Evolutionary conservation across 305 asterid genomes (phyloP), one percentile per base, ranked within the genome.

Genomic region (Andrographis paniculata): DNA sequence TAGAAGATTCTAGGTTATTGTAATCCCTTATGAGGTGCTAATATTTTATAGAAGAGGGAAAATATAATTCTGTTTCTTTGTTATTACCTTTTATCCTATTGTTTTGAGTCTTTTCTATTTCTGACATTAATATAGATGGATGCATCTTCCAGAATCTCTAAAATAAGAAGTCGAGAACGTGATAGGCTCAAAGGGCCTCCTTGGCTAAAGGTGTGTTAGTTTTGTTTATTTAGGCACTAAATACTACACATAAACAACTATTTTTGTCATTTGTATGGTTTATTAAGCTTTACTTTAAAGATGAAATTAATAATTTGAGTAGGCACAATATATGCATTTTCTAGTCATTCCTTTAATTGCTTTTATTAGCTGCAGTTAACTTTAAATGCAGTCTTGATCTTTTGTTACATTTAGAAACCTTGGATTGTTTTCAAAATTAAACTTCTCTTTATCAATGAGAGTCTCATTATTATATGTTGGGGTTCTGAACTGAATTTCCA

Each of bases 121-220:
- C 62, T 71, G 41, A 46, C 76, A 87, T 67, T 93, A 80, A 74
- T 81, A 71, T 75, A 91, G 99, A 91, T 91, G 96, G 99, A 91
- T 70, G 66, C 95, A 19, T 86, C 99, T 55, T 86, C 96, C 54
- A 76, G 89, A 65, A 77, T 91, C 63, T 86, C 96, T 17, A 83
- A 80, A 66, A 79, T 86, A 68, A 81, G 96, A 69, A 91, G 81
- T 61, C 94, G 69, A 60, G 96, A 91, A 56, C 95, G 94, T 18
- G 96, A 83, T 76, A 80, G 96, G 49, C 87, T 91, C 50, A 81
- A 89, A 20, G 99, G 99, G 19, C 82, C 94, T 56, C 95, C 99
- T 66, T 91, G 95, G 99, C 78, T 91, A 48, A 91, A 86, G 95
- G 99, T 91, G 56, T 43, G 13, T 58, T 68, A 48, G 19, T 43